Base-by-base conservation (phyloP, 768 basidiomycete species). In the Tricholoma terreum region DNA sequence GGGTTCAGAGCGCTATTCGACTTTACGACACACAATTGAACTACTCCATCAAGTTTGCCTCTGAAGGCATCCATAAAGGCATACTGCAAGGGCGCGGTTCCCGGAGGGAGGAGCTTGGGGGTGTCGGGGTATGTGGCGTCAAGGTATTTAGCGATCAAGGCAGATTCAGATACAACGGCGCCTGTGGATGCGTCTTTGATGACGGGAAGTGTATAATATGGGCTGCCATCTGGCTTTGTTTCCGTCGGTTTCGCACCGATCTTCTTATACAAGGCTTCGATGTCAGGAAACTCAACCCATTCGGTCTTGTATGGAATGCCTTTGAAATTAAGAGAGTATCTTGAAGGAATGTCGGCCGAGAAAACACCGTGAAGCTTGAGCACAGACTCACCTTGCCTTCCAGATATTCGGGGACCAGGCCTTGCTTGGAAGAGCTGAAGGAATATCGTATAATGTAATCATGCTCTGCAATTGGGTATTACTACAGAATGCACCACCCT, bases 321-420 rank as follows among this genome's bases (percentile, higher is more conserved):
- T 38, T 69, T 69, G 54, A 63, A 65, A 48, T 67, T 69, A 6
- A 68, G 59, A 8, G 55, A 36, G 51, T 38, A 52, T 6, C 51
- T 52, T 10, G 43, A 24, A 17, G 21, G 4, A 22, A 45, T 12
- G 43, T 12, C 22, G 5, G 1, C 17, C 17, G 5, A 19, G 38
- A 17, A 6, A n/a, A 5, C 15, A 7, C 12, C 7, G 38, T 3
- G 6, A 19, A 15, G 6, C 1, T 6, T 6, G 34, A 11, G 14
- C 5, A 36, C 1, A 6, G 14, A 6, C 69, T 45, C 33, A 76
- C 80, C 81, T 64, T 11, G 70, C 66, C 63, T 78, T 80, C 74
- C 74, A 77, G 33, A 73, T 73, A 57, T 80, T 81, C 7, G 78
- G 75, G 4, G 77, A 77, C 73, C 76, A 80, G 7, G 73, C 68